A percentile compares a stretch with the other conserved stretches of the same genome.
phyloP scores from a whole-genome alignment of 352 stramenopile species.

The Globisporangium spinosum region DNA sequence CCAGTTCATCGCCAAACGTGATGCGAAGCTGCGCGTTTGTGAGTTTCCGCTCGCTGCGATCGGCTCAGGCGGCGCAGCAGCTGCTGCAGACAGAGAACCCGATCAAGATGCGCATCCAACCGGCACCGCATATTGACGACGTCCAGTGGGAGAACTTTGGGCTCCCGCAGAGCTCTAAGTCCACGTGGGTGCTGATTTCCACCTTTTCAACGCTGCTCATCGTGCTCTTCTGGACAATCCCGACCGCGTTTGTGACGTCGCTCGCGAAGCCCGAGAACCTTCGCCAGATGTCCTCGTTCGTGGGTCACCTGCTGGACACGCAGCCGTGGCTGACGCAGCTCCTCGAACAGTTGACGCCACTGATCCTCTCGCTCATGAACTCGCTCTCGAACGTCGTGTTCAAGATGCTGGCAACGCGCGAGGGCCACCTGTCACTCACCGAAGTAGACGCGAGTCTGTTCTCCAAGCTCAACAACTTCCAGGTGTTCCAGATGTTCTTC shows the following conservation, averaged over 20 bases:
- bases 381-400: slow-evolving; percentile 64
- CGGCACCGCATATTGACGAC: slow-evolving; percentile 65
- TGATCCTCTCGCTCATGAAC: slow-evolving; percentile 72
- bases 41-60: slow-evolving; percentile 60
- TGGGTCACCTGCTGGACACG: slow-evolving; percentile 33
- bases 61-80: slow-evolving; percentile 66
- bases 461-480: slow-evolving; percentile 72
- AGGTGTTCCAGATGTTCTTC: slow-evolving; percentile 84
- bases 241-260: slow-evolving; percentile 72
- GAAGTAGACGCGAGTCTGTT: slow-evolving; percentile 70
- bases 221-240: slow-evolving; percentile 77
- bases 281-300: slow-evolving; percentile 46
- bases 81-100: slow-evolving; percentile 68
- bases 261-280: slow-evolving; percentile 68
- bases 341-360: slow-evolving; percentile 60
- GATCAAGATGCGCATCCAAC: slow-evolving; percentile 48
- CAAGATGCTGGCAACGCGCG: slow-evolving; percentile 50
- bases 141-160: slow-evolving; percentile 82
- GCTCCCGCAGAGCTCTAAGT: slow-evolving; percentile 50
- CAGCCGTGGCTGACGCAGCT: slow-evolving; percentile 48
- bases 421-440: slow-evolving; percentile 64
- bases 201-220: slow-evolving; percentile 49
- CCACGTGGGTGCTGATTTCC: slow-evolving; percentile 60
- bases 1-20: slow-evolving; percentile 35
- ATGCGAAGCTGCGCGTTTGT: slow-evolving; percentile 71